These are phyloP conservation scores for Fusarium nurragi DNA, from an alignment of 2,329 filamentous ascomycete genomes.

Conservation along the genomic window DNA sequence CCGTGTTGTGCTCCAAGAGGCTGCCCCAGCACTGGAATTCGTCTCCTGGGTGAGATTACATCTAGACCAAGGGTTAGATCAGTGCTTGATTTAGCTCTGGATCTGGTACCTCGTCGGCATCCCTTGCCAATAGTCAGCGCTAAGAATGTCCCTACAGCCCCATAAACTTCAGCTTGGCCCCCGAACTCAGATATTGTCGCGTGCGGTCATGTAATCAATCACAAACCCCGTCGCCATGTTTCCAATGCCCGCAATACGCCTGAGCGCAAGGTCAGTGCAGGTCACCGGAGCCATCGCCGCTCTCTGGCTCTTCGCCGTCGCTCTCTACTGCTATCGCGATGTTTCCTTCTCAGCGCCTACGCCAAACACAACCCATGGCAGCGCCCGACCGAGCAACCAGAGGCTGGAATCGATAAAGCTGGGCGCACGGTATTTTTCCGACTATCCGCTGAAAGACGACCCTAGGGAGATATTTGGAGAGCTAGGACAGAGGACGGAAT, in stretches of 20 bases:
- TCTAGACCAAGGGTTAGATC: too few relatives aligned
- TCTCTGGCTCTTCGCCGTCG: constrained; percentile 22
- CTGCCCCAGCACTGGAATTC: background rate
- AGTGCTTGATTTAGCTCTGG: too few relatives aligned
- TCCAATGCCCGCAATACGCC: constrained; percentile 5
- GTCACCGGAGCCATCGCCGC: constrained; percentile 12
- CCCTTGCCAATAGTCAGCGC: too few relatives aligned
- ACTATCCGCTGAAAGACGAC: constrained; percentile 44
- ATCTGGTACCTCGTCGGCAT: too few relatives aligned
- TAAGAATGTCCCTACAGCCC: background rate
- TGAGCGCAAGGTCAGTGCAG: constrained; percentile 17
- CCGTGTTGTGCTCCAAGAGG: background rate
- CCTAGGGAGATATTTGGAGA: constrained; percentile 49
- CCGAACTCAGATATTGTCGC: background rate
- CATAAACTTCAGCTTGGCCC: background rate
- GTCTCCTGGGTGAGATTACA: too few relatives aligned
- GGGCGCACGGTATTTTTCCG: constrained; percentile 40
- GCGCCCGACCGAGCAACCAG: background rate
- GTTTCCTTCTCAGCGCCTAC: background rate
- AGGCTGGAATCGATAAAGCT: constrained; percentile 10
- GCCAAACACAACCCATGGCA: background rate
- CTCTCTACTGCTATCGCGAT: constrained; percentile 14
- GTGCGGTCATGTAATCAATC: background rate
- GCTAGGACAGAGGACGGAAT: constrained; percentile 44
- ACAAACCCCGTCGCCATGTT: constrained; percentile 6